Percentiles rank a stretch among this genome's conserved stretches.
These are phyloP conservation scores for Carex pumila DNA, from an alignment of 176 grass and related monocot species.

Conservation along the genomic window DNA sequence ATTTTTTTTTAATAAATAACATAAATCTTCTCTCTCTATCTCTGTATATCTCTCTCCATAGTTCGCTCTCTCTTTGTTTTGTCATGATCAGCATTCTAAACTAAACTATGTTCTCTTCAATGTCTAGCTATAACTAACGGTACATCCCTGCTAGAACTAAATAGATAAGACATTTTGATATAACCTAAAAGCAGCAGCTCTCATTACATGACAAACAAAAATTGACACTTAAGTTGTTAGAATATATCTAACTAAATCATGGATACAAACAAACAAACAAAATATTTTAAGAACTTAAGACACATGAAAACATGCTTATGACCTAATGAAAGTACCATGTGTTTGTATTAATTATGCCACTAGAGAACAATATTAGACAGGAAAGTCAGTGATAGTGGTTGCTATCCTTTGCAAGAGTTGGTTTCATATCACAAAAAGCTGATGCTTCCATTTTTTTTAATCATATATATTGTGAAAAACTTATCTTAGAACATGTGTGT, in stretches of 20 bases:
- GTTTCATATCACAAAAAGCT: neutral
- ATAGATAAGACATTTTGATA: constrained; percentile 15
- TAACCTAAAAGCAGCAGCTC: constrained; percentile 15
- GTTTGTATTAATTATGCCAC: neutral
- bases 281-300: constrained; percentile 17
- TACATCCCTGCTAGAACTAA: constrained; percentile 21
- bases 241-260: constrained; percentile 27
- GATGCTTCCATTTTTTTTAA: neutral
- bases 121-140: constrained; percentile 20
- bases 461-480: neutral
- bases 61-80: neutral
- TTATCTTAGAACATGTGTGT: neutral
- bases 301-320: constrained; percentile 9
- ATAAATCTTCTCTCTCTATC: neutral
- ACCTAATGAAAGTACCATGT: constrained; percentile 13
- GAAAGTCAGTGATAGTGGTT: constrained; percentile 7
- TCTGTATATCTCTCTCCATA: neutral
- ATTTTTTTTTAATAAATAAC: neutral
- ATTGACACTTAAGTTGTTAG: constrained; percentile 23
- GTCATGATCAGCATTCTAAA: neutral
- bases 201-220: constrained; percentile 14
- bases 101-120: neutral
- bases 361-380: constrained; percentile 12
- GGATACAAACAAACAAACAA: neutral
- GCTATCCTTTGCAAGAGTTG: neutral